A percentile compares a stretch with the other conserved stretches of the same genome.
Conservation (phyloP, 441 rosid genomes). For the Adansonia grandidieri region DNA sequence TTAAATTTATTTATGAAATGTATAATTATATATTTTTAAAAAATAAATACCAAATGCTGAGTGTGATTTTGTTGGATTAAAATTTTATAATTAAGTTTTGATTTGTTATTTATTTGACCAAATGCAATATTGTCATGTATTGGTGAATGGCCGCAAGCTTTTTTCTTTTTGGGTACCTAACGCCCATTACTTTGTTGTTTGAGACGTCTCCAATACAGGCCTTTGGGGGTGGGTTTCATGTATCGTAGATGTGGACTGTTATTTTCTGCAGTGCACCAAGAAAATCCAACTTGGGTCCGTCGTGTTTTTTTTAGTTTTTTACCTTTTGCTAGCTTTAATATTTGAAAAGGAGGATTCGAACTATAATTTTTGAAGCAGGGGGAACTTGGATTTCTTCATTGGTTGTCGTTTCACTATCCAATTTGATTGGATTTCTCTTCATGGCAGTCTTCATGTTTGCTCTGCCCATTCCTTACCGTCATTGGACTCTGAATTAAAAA, state of each 20-base stretch:
- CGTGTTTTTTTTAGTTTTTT: no score
- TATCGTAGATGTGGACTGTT: no score
- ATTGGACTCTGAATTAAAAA: conserved; percentile 53
- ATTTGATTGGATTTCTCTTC: conserved; percentile 61
- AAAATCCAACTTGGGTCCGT: no score
- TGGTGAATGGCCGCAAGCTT: background rate
- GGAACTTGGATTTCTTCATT: no score
- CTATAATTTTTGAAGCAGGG: no score
- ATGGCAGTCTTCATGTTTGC: conserved; percentile 69
- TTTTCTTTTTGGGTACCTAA: background rate
- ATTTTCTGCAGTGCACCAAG: no score
- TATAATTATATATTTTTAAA: no score
- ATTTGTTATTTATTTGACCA: no score
- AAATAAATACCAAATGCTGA: background rate
- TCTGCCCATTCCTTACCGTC: conserved; percentile 48
- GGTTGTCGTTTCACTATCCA: conserved; percentile 47
- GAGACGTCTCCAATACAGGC: background rate
- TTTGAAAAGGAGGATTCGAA: no score
- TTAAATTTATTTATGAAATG: no score
- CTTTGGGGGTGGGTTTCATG: no score
- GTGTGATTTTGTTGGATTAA: background rate
- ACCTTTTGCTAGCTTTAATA: no score
- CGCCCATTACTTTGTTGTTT: background rate
- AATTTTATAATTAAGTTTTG: background rate
- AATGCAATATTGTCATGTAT: background rate